Evolutionary conservation across 352 stramenopile species (phyloP), one percentile per base, ranked within the genome.

Genomic region (Thraustochytrium striatum): DNA sequence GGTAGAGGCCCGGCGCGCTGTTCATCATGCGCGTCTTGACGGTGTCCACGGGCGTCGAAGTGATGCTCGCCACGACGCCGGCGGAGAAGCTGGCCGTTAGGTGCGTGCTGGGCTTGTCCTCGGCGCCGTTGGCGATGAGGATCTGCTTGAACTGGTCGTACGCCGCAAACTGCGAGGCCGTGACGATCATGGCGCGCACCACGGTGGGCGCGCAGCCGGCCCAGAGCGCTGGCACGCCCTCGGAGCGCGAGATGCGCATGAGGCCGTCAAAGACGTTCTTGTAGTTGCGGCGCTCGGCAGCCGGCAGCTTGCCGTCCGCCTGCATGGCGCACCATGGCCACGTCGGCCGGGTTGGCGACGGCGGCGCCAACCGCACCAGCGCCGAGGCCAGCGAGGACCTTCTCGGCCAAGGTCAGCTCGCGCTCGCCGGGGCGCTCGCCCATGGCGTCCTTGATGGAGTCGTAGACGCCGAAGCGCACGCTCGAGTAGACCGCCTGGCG

Each of bases 1-100:
- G 90, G 89, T 99, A 99, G 50, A 94, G 94, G 69, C 96, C 86
- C 19, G 39, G 35, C 16, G 38, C 3, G 41, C 53, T 86, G 79
- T 91, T 89, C 88, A 92, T 92, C 82, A 93, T 90, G 80, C 91
- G 89, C 28, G 87, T 92, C 86, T 93, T 93, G 83, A 92, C 87
- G 32, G 91, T 88, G 83, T 93, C 89, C 25, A 91, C 65, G 13
- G 89, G 89, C 5, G 88, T 91, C 32, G 89, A 92, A 21, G 86
- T 84, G 13, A 86, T 90, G 1, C 87, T 88, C 0, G 88, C 86
- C 57, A 88, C 86, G 36, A 93, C 87, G 3, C 89, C 89, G 1
- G 89, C 89, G 43, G 91, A 86, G 84, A 91, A 90, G 59, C 87
- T 90, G 47, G 82, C 85, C 35, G 89, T 86, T 68, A 91, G 87